These are phyloP conservation scores for Hemerocallis citrina DNA, from an alignment of 106 monocot genomes.

Conservation along the genomic window DNA sequence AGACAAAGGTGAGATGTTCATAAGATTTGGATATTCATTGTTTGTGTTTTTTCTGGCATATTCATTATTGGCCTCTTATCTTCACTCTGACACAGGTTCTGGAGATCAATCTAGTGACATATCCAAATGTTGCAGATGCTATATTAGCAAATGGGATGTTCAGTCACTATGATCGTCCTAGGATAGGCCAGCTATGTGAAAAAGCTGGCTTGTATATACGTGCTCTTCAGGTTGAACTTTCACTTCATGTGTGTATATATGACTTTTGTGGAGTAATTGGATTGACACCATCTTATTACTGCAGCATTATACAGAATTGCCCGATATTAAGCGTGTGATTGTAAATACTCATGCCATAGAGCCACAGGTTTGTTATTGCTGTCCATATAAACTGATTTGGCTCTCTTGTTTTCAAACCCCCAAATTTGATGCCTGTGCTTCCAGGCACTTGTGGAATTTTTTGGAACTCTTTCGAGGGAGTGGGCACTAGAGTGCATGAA, in stretches of 20 bases:
- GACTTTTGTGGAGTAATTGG: background rate
- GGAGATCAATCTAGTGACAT: conserved; percentile 98
- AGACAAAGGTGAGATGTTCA: conserved; percentile 60
- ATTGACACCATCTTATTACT: conserved; percentile 6
- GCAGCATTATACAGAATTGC: conserved; percentile 93
- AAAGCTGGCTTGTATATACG: conserved; percentile 91
- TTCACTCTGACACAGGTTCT: conserved; percentile 47
- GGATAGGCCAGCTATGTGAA: conserved; percentile 94
- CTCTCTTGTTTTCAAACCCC: background rate
- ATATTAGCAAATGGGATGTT: conserved; percentile 99
- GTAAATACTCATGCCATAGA: conserved; percentile 99
- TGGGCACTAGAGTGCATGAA: conserved; percentile 99
- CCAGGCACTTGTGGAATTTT: conserved; percentile 94
- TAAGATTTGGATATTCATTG: background rate
- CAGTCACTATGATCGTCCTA: conserved; percentile 94
- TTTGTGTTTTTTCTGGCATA: background rate
- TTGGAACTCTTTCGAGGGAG: conserved; percentile 95
- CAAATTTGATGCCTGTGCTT: background rate
- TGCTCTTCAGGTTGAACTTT: conserved; percentile 77
- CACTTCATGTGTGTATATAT: background rate
- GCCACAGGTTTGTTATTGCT: conserved; percentile 73
- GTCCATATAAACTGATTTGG: background rate
- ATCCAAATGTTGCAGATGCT: conserved; percentile 99
- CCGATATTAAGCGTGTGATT: conserved; percentile 96
- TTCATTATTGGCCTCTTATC: background rate